Evolutionary conservation across 2,329 filamentous ascomycete genomes (phyloP), one percentile per base, ranked within the genome.

Genomic region (Shiraia sp.): DNA sequence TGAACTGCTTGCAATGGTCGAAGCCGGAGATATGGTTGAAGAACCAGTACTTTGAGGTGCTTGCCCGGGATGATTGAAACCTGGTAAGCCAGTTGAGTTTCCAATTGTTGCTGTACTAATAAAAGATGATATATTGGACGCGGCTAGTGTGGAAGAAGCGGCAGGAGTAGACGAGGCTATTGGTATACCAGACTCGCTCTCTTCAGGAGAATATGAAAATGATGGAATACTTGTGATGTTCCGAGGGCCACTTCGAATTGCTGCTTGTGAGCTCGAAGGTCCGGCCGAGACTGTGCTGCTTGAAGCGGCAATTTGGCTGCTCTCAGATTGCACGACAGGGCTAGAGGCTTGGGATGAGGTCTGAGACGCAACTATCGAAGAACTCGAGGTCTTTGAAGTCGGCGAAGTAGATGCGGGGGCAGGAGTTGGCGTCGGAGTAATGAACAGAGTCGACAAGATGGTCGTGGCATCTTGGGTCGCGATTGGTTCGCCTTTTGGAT

Each of bases 401-500:
- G 47, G 35, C 7, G 38, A 24, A 6, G 38, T 8, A 23, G 30
- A 16, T 23, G 31, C 48, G 5, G 55, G 46, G 13, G 48, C 36
- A 14, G 54, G 4, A 22, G 19, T 8, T 22, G 19, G 36, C 12
- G 55, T 48, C n/a, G 56, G 51, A 10, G 57, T 57, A 17, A 68
- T 59, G 48, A 51, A 69, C 0, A 55, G 55, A 14, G 64, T 70
- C 3, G 57, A 65, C 9, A 61, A 36, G n/a, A 65, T 17, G 10
- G 61, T 64, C 36, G 61, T 47, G 10, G 50, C 53, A 3, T 59
- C 43, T 35, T 60, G 51, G 9, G 66, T 69, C 3, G 48, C 55
- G n/a, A 65, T 31, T n/a, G 63, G 65, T 23, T 58, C 43, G 10
- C 65, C 64, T 24, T 63, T 46, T 0, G 59, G 59, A 31, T 65